phyloP scores from a whole-genome alignment of 2,329 filamentous ascomycete genomes.

The Botryotinia calthae region DNA sequence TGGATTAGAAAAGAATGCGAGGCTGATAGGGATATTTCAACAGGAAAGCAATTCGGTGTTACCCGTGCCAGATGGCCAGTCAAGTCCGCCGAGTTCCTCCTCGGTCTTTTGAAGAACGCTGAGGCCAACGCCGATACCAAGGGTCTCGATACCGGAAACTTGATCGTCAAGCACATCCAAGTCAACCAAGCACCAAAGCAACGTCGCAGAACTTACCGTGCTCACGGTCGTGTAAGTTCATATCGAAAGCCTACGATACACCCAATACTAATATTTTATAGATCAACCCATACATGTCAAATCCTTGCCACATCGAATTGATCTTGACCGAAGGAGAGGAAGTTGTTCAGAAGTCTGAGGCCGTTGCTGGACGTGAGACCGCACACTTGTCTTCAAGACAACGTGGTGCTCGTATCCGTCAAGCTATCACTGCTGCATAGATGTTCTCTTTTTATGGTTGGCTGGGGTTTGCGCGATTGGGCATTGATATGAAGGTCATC shows the following conservation, averaged over 20 bases:
- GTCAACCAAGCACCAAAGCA: slow-evolving; percentile 99
- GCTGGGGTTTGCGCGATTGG: slow-evolving; percentile 33
- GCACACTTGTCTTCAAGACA: slow-evolving; percentile 79
- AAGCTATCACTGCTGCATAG: slow-evolving; percentile 65
- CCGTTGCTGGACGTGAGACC: slow-evolving; percentile 61
- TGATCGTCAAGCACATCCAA: slow-evolving; percentile 99
- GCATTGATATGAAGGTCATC: slow-evolving; percentile 28
- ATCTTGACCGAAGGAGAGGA: slow-evolving; percentile 98
- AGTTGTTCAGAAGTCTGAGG: slow-evolving; percentile 84
- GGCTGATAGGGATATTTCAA: slow-evolving; percentile 31
- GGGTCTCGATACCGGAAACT: slow-evolving; percentile 94
- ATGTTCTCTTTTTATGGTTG: slow-evolving; percentile 34
- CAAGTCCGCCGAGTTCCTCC: slow-evolving; percentile 98
- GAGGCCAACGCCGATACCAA: slow-evolving; percentile 97
- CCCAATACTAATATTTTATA: slow-evolving; percentile 40
- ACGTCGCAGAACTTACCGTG: slow-evolving; percentile 98
- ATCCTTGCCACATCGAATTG: slow-evolving; percentile 99
- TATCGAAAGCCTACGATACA: neutral
- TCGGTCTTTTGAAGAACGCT: slow-evolving; percentile 95
- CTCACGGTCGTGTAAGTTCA: slow-evolving; percentile 94
- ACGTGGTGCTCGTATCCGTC: slow-evolving; percentile 69
- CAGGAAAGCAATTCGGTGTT: slow-evolving; percentile 99
- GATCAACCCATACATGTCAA: slow-evolving; percentile 99
- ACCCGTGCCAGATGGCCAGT: slow-evolving; percentile 97
- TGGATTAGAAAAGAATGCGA: neutral